A percentile compares a stretch with the other conserved stretches of the same genome.
Conservation (phyloP, 768 basidiomycete species). For the Boletus bicolor region DNA sequence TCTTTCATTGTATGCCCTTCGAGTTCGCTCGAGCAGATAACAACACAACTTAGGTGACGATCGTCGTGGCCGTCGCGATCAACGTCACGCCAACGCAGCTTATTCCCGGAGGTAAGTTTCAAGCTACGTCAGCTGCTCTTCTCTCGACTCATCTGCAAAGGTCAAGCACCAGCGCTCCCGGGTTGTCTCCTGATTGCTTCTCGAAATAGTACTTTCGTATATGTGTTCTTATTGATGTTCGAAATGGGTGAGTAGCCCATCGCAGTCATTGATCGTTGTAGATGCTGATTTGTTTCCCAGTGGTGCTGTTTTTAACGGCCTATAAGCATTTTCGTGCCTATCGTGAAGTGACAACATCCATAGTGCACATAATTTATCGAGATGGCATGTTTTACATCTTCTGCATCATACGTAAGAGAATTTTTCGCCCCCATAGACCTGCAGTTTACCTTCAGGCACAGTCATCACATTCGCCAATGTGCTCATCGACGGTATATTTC, state of each 20-base stretch:
- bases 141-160: not conserved
- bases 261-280: not conserved
- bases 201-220: slow-evolving; percentile 3
- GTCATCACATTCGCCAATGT: slow-evolving; percentile 18
- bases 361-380: slow-evolving; percentile 11
- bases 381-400: slow-evolving; percentile 18
- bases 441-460: not conserved
- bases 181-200: not conserved
- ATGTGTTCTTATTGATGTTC: slow-evolving; percentile 10
- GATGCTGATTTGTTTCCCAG: not conserved
- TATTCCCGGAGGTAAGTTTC: slow-evolving; percentile 1
- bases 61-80: slow-evolving; percentile 4
- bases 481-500: slow-evolving; percentile 6
- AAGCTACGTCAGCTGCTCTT: not conserved
- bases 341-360: not conserved
- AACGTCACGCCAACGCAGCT: slow-evolving; percentile 2
- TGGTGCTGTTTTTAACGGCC: slow-evolving; percentile 5
- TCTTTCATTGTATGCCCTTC: no score
- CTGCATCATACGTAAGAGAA: slow-evolving; percentile 16
- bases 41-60: slow-evolving; percentile 1
- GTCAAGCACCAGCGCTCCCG: not conserved
- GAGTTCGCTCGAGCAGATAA: not conserved
- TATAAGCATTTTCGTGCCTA: slow-evolving; percentile 8
- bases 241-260: slow-evolving; percentile 3
- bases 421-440: no score